These are phyloP conservation scores for Pleurotus sapidus DNA, from an alignment of 768 basidiomycete genomes.

Conservation along the genomic window DNA sequence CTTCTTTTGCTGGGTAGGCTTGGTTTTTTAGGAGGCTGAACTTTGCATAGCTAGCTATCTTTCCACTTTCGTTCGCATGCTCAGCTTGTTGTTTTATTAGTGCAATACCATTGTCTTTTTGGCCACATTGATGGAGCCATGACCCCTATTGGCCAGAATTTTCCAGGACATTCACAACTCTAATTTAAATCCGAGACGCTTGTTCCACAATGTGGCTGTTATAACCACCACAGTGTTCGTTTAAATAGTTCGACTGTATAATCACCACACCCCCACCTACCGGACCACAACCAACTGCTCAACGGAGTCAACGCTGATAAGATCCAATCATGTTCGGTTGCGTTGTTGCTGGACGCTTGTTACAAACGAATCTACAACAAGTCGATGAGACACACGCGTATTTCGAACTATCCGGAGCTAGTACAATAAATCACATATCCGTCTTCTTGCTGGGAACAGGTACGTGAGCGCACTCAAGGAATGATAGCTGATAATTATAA, in stretches of 20 bases:
- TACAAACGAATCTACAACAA: conserved; percentile 80
- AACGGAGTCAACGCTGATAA: too few relatives aligned
- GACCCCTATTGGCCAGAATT: too few relatives aligned
- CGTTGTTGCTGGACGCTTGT: conserved; percentile 70
- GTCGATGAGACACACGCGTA: conserved; percentile 82
- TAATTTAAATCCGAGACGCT: too few relatives aligned
- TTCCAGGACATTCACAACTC: too few relatives aligned
- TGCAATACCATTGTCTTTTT: too few relatives aligned
- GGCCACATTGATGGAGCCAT: too few relatives aligned
- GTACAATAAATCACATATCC: conserved; percentile 79
- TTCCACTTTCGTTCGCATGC: neutral
- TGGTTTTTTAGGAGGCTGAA: neutral
- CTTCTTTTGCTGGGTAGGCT: neutral
- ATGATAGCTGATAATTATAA: conserved; percentile 5
- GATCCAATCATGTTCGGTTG: conserved; percentile 67
- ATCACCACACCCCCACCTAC: neutral
- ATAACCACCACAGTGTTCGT: too few relatives aligned
- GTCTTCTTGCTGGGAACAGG: conserved; percentile 82
- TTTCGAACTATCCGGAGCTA: conserved; percentile 71
- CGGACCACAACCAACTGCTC: too few relatives aligned
- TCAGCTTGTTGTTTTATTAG: neutral
- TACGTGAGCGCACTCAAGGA: conserved; percentile 25
- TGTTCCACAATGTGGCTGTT: too few relatives aligned
- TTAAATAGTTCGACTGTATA: too few relatives aligned
- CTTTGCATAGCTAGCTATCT: neutral